Evolutionary conservation across 2,329 filamentous ascomycete genomes (phyloP).

Genomic region (Fonsecaea nubica): DNA sequence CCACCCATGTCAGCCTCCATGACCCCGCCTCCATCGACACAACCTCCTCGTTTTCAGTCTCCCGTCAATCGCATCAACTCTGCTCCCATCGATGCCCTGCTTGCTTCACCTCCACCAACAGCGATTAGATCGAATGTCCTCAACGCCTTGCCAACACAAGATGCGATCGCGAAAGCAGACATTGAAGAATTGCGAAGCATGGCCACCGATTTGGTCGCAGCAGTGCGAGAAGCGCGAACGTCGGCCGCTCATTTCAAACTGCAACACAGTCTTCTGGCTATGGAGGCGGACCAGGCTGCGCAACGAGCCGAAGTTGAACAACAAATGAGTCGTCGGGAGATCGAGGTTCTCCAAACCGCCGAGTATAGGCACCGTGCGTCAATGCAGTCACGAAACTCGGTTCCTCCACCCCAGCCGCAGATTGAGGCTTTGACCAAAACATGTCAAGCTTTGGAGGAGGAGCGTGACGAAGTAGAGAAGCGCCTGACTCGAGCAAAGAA

Average conservation of each 20-base stretch:
- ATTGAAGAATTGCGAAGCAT: constrained; percentile 61
- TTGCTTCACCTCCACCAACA: constrained; percentile 58
- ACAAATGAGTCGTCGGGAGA: constrained; percentile 86
- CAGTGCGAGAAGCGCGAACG: constrained; percentile 74
- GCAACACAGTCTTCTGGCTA: constrained; percentile 81
- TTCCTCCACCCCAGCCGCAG: constrained; percentile 57
- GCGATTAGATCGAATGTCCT: constrained; percentile 51
- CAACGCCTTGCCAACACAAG: constrained; percentile 54
- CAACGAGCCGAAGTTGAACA: constrained; percentile 90
- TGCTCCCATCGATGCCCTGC: constrained; percentile 22
- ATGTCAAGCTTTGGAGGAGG: constrained; percentile 70
- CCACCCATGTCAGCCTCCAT: constrained; percentile 36
- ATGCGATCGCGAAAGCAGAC: constrained; percentile 61
- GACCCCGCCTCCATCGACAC: constrained; percentile 39
- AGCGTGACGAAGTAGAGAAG: constrained; percentile 60
- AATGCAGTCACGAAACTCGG: constrained; percentile 46
- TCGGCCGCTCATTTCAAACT: constrained; percentile 89
- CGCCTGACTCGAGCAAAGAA: constrained; percentile 76
- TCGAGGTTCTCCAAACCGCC: constrained; percentile 78
- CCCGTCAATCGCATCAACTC: constrained; percentile 26
- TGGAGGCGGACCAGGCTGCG: constrained; percentile 83
- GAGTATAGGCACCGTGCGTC: constrained; percentile 66
- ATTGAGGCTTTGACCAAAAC: constrained; percentile 66
- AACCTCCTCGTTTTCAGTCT: constrained; percentile 37
- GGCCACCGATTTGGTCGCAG: constrained; percentile 59